Evolutionary conservation across 2,329 filamentous ascomycete genomes (phyloP).

Genomic region (Beauveria pseudobassiana): DNA sequence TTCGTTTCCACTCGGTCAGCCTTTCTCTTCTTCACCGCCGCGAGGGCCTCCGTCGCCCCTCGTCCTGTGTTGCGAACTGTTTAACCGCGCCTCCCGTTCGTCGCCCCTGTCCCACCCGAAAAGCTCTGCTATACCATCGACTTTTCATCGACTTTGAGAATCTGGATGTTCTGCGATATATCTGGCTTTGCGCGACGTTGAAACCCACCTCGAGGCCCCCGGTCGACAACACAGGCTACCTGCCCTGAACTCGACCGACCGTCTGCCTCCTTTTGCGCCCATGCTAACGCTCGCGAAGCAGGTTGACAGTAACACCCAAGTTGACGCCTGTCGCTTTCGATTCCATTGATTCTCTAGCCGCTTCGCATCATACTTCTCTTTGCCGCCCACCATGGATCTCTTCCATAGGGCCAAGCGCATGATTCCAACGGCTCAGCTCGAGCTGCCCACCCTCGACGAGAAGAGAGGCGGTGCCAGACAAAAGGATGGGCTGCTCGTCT

Average conservation of each 20-base stretch:
- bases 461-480: slow-evolving; percentile 34
- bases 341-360: not conserved
- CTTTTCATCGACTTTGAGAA: not conserved
- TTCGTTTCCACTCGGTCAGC: not conserved
- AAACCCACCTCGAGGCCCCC: not conserved
- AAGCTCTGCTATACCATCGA: not conserved
- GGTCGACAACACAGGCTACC: not conserved
- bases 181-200: not conserved
- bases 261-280: not conserved
- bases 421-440: slow-evolving; percentile 34
- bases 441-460: slow-evolving; percentile 44
- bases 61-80: not conserved
- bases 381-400: slow-evolving; percentile 44
- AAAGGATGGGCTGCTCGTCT: slow-evolving; percentile 43
- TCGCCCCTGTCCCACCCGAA: not conserved
- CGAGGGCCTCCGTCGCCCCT: not conserved
- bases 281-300: not conserved
- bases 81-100: not conserved
- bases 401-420: slow-evolving; percentile 47
- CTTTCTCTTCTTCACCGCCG: not conserved
- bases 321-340: not conserved
- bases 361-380: not conserved
- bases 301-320: not conserved
- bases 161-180: not conserved
- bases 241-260: slow-evolving; percentile 1